Evolutionary conservation across 2,329 filamentous ascomycete species (phyloP).

Genomic region (Trichoderma simmonsii): DNA sequence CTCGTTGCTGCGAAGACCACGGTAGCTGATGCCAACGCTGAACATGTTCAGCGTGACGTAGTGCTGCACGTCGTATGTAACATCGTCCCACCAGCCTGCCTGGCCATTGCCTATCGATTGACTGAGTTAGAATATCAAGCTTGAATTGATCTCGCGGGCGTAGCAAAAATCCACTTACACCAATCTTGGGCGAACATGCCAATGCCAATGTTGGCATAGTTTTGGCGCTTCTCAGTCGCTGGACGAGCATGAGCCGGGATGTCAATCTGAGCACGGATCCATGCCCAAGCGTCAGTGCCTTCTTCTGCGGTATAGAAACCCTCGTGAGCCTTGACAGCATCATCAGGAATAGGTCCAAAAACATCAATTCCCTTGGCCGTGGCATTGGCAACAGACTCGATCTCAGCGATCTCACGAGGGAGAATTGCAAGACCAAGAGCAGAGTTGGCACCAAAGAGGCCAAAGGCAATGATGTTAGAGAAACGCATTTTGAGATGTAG

Average conservation of each 20-base stretch:
- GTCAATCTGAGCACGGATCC: constrained; percentile 25
- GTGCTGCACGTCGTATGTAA: constrained; percentile 20
- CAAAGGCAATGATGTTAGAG: neutral
- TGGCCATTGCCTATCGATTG: constrained; percentile 19
- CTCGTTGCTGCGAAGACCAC: constrained; percentile 22
- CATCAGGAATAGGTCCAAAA: constrained; percentile 21
- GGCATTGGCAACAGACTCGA: constrained; percentile 6
- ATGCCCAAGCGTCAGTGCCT: constrained; percentile 22
- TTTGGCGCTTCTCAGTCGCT: constrained; percentile 19
- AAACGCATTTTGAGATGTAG: constrained; percentile 10
- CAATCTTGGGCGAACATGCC: constrained; percentile 22
- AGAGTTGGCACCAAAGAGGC: neutral
- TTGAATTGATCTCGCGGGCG: neutral
- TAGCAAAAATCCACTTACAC: constrained; percentile 9
- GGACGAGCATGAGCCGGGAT: constrained; percentile 4
- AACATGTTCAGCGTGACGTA: constrained; percentile 19
- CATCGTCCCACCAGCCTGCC: constrained; percentile 21
- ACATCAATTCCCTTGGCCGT: constrained; percentile 22
- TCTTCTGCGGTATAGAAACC: constrained; percentile 24
- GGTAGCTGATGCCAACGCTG: constrained; percentile 23
- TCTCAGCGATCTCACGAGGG: neutral
- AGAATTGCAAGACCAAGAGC: neutral
- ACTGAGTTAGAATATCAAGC: neutral
- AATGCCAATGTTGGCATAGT: constrained; percentile 22
- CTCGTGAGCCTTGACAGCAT: constrained; percentile 20